Evolutionary conservation across 805 yeast genomes (phyloP).

Genomic region (Saccharomycopsis lassenensis): DNA sequence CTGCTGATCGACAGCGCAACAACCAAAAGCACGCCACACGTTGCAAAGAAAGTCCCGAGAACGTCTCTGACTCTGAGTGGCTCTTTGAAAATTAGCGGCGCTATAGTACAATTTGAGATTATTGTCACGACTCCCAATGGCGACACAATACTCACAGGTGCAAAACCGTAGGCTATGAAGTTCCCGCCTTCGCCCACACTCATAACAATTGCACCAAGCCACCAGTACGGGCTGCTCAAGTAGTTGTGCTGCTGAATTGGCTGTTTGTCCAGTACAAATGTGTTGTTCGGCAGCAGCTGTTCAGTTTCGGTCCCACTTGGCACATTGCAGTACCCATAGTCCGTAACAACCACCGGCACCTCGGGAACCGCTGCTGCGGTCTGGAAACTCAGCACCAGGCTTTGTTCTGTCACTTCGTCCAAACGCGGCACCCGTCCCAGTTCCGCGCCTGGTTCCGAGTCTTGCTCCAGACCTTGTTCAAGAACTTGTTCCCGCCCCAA

Average conservation of each 20-base stretch:
- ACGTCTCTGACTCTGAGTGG: slow-evolving; percentile 26
- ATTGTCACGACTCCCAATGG: slow-evolving; percentile 41
- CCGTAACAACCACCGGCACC: slow-evolving; percentile 13
- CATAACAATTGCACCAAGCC: slow-evolving; percentile 32
- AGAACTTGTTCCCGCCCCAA: not conserved
- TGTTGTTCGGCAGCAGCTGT: too few species aligned
- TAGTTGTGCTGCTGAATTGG: too few species aligned
- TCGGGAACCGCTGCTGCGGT: slow-evolving; percentile 10
- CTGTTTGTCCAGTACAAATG: too few species aligned
- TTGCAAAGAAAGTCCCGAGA: slow-evolving; percentile 30
- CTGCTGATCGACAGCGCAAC: slow-evolving; percentile 27
- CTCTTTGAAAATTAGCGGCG: slow-evolving; percentile 36
- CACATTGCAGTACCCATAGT: too few species aligned
- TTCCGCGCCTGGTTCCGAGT: not conserved
- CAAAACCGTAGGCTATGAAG: slow-evolving; percentile 38
- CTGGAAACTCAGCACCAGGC: too few species aligned
- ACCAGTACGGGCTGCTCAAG: slow-evolving; percentile 26
- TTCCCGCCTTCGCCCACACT: slow-evolving; percentile 36
- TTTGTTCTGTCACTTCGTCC: not conserved
- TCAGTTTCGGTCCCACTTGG: too few species aligned
- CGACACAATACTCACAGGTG: slow-evolving; percentile 37
- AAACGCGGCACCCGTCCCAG: not conserved
- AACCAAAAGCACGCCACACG: slow-evolving; percentile 33
- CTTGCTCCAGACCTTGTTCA: too few species aligned
- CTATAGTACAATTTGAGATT: slow-evolving; percentile 36